Base-by-base conservation (phyloP, 2,329 filamentous ascomycete species). In the Chrysoporthe cubensis region DNA sequence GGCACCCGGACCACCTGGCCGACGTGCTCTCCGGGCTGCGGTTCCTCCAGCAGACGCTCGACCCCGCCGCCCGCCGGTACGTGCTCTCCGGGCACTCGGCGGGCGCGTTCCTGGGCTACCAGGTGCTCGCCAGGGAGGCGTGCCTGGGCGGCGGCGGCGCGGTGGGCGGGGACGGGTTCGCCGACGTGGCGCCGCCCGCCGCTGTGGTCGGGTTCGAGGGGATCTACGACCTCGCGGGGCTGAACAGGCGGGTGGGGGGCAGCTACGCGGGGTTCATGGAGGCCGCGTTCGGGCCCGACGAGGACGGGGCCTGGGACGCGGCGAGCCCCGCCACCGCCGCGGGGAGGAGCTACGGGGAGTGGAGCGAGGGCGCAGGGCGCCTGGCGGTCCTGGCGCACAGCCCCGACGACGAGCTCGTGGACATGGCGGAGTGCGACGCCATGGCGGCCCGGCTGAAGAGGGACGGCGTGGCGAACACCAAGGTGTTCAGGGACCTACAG, bases 141-240 rank as follows among this genome's bases (percentile, higher is more conserved):
- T 59, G 57, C 11, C 73, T 79, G 61, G 69, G 78, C 21, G 72
- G 68, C 61, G 63, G 67, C 66, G 61, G 72, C 6, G 71, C 74
- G 70, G 72, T 2, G 13, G 70, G 70, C 1, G 63, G 63, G 21
- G 57, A 57, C 9, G 67, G 72, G 8, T 72, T 76, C 8, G 61
- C 54, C 4, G 71, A 71, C 9, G 74, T 80, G 3, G 77, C 76
- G 6, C 74, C 81, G 21, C 88, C 88, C 0, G 73, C 78, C 2
- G 85, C 83, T 4, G 77, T 91, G n/a, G 75, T 91, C 4, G 85
- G 88, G 44, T 77, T 91, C 26, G 85, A 86, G 66, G 90, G 91
- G 0, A 87, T 93, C 32, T 92, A 92, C 76, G 86, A 91, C 73
- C 76, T 93, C 11, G 81, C 81, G 8, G 82, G 82, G 0, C 77